phyloP scores from a whole-genome alignment of 352 stramenopile species.

The Globisporangium yorkense region DNA sequence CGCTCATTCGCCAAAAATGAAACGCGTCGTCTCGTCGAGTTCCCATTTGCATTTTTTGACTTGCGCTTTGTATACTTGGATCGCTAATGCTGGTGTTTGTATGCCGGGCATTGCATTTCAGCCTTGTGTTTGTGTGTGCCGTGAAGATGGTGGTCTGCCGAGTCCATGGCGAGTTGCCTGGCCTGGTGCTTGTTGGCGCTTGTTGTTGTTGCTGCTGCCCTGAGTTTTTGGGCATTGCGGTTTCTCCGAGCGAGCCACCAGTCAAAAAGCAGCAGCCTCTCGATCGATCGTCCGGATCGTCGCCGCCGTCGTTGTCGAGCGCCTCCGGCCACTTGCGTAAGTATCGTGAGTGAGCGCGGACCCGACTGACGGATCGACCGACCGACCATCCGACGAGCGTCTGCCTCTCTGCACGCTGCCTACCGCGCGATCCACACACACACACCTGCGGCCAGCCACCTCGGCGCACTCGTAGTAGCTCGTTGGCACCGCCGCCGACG shows the following conservation, averaged over 20 bases:
- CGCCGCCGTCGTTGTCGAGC: neutral
- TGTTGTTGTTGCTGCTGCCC: neutral
- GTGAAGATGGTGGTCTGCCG: constrained; percentile 11
- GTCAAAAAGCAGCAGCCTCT: neutral
- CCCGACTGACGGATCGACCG: neutral
- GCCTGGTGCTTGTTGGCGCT: neutral
- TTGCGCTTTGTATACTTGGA: constrained; percentile 10
- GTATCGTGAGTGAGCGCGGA: constrained; percentile 16
- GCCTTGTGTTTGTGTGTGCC: constrained; percentile 2
- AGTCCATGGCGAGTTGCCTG: too few relatives aligned
- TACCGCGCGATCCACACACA: neutral
- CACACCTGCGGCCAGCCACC: too few relatives aligned
- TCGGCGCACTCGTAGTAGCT: neutral
- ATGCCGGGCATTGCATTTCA: constrained; percentile 5
- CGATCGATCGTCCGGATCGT: neutral
- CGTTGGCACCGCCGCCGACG: neutral
- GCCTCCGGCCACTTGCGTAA: constrained; percentile 15
- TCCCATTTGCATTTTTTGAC: neutral
- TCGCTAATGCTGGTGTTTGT: constrained; percentile 6
- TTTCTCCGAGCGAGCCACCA: constrained; percentile 6
- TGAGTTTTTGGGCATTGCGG: constrained; percentile 15
- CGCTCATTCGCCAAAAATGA: too few relatives aligned
- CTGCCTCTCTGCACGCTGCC: neutral
- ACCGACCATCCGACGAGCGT: neutral
- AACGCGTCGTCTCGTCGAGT: neutral